A percentile compares a stretch with the other conserved stretches of the same genome.
These are phyloP conservation scores for Periconia digitata DNA, from an alignment of 2,329 filamentous ascomycete species.

Conservation along the genomic window DNA sequence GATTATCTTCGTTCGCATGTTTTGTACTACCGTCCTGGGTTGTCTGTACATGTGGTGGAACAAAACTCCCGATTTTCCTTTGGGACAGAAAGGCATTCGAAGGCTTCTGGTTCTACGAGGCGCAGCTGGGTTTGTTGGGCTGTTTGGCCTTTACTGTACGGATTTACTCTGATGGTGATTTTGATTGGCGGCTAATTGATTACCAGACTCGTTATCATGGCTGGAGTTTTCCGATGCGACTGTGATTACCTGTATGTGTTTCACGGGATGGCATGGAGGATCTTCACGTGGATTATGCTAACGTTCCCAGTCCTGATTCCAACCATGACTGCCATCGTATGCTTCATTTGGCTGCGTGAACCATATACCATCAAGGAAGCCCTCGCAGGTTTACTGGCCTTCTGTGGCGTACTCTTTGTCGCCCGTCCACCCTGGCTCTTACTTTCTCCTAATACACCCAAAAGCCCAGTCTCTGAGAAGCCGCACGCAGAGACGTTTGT, in stretches of 20 bases:
- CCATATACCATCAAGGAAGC: conserved; percentile 77
- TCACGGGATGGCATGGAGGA: background rate
- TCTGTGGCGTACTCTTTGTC: conserved; percentile 78
- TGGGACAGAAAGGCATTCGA: conserved; percentile 21
- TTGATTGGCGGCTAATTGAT: conserved; percentile 1
- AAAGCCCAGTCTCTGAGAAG: conserved; percentile 34
- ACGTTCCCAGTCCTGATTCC: conserved; percentile 65
- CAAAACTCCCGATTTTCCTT: conserved; percentile 36
- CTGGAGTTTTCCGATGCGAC: conserved; percentile 82
- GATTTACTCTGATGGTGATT: conserved; percentile 27
- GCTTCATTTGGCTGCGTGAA: conserved; percentile 71
- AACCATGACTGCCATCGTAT: conserved; percentile 75
- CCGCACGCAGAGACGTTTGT: conserved; percentile 21
- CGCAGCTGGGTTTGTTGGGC: conserved; percentile 25
- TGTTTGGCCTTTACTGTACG: conserved; percentile 34
- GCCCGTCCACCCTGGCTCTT: conserved; percentile 64
- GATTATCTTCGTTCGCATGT: conserved; percentile 78
- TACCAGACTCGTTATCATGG: conserved; percentile 65
- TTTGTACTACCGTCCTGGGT: conserved; percentile 67
- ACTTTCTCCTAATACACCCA: conserved; percentile 39
- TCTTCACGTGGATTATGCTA: background rate
- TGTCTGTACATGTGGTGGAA: conserved; percentile 71
- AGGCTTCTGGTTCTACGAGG: conserved; percentile 23
- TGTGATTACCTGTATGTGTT: conserved; percentile 66
- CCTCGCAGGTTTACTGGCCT: conserved; percentile 70